phyloP scores from a whole-genome alignment of 208 protist genomes.

The Crithidia acanthocephali region DNA sequence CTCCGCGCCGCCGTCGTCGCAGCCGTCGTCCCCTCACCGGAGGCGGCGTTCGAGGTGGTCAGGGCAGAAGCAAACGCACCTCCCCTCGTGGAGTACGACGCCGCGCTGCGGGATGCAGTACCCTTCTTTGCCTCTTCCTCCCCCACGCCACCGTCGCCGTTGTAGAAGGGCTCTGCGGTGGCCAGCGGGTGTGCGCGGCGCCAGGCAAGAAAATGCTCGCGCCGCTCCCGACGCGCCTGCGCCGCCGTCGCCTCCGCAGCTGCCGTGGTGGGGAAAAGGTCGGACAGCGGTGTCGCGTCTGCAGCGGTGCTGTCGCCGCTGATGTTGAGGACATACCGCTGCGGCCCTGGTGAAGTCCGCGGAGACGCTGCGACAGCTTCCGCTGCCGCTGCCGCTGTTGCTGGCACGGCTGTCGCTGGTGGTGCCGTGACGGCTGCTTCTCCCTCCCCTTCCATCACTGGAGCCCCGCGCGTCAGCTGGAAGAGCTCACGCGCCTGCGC shows the following conservation, averaged over 20 bases:
- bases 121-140: no score
- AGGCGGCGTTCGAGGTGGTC: no score
- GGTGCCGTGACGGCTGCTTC: background rate
- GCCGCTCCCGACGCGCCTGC: slow-evolving; percentile 30
- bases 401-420: background rate
- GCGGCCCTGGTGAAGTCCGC: background rate
- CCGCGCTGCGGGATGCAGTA: no score
- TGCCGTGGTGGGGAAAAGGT: background rate
- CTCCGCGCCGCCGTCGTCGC: no score
- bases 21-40: no score
- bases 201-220: slow-evolving; percentile 68
- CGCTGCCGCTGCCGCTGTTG: background rate
- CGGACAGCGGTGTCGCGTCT: no score
- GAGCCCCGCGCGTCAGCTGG: slow-evolving; percentile 7
- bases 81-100: no score
- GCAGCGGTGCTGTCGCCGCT: background rate
- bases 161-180: slow-evolving; percentile 15
- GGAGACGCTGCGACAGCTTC: background rate
- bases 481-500: slow-evolving; percentile 53
- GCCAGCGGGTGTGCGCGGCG: slow-evolving; percentile 39
- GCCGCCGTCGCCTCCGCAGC: slow-evolving; percentile 11
- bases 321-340: slow-evolving; percentile 11
- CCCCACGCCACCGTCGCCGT: background rate
- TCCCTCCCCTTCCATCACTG: background rate
- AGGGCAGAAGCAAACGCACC: no score